Conservation (phyloP, 2,329 filamentous ascomycete genomes). For the Aaosphaeria pasadenensis region DNA sequence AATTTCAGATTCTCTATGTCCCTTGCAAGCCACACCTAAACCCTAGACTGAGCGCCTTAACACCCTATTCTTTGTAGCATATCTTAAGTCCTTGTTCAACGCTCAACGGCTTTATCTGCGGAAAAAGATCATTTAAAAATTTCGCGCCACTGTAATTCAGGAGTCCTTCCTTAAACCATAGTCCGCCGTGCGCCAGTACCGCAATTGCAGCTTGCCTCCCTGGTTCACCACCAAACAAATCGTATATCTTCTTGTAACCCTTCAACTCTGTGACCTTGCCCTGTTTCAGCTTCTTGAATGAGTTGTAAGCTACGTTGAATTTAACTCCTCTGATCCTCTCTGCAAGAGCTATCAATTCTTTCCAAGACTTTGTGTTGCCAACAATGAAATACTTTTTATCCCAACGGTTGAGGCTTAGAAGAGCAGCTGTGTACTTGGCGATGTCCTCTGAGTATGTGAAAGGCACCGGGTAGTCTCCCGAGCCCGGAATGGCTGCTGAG, state of each 20-base stretch:
- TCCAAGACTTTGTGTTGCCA: slow-evolving; percentile 11
- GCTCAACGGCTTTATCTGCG: slow-evolving; percentile 8
- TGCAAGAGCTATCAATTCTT: slow-evolving; percentile 8
- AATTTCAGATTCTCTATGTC: too few relatives aligned
- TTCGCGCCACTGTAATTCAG: neutral
- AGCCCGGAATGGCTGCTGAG: slow-evolving; percentile 48
- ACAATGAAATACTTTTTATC: slow-evolving; percentile 27
- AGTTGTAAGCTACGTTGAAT: slow-evolving; percentile 12
- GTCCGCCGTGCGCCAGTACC: slow-evolving; percentile 3
- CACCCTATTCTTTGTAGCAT: too few relatives aligned
- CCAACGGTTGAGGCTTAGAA: slow-evolving; percentile 44
- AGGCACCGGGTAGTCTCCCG: slow-evolving; percentile 43
- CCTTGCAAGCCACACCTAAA: too few relatives aligned
- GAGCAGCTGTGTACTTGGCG: slow-evolving; percentile 44
- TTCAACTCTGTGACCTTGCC: slow-evolving; percentile 12
- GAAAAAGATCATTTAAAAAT: slow-evolving; percentile 10
- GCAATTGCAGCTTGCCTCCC: slow-evolving; percentile 2
- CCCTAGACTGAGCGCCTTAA: too few relatives aligned
- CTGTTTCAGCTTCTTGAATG: slow-evolving; percentile 9
- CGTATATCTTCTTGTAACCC: slow-evolving; percentile 1
- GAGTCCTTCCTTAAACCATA: slow-evolving; percentile 7
- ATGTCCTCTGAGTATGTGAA: slow-evolving; percentile 53
- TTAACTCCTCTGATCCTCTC: slow-evolving; percentile 10
- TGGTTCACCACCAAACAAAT: slow-evolving; percentile 5
- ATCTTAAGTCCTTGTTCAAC: too few relatives aligned